Base-by-base conservation (phyloP, 1,284 basidiomycete genomes). In the Puccinia novopanici region DNA sequence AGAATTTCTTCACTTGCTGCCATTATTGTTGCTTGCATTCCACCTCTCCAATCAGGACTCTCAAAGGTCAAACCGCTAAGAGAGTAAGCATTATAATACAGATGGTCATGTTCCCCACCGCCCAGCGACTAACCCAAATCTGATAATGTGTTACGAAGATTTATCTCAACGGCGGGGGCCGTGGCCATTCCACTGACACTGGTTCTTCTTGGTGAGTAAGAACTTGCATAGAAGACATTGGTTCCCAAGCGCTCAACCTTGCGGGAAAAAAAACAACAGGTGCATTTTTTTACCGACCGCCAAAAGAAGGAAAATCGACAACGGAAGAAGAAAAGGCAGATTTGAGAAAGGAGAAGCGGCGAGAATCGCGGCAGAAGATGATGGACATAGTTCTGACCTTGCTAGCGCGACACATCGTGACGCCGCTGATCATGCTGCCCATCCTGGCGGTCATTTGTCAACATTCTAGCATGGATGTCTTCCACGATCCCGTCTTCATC, bases 111-210 rank as follows among this genome's bases (percentile, higher is more conserved):
- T 37, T 37, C 34, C 45, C 24, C 22, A 19, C 24, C n/a, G 17
- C 37, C n/a, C 27, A 52, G 24, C 40, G 37, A 17, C 15, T 37
- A 37, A 27, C 19, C 0, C 27, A 40, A 1, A 57, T 57, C 63
- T 59, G 19, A 2, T 73, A 19, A 13, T 19, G 1, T 19, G 17
- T 19, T 24, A 6, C 45, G 42, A 81, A 87, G 86, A 30, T 86
- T 86, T n/a, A 84, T 87, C 50, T 83, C 85, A 68, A 85, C 84
- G 50, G 84, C 86, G 10, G 87, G 86, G 15, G 84, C 85, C 3
- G 87, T 86, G 82, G 86, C 86, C 19, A 86, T 87, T 34, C 87
- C 87, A 0, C 83, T 87, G 63, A 87, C 87, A 30, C 85, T 87
- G 81, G 84, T 87, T 19, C 86, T 87, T 57, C 85, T 87, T 50